Evolutionary conservation across 169 alveolate species (phyloP), one percentile per base, ranked within the genome.

Genomic region (Cryptosporidium ryanae): DNA sequence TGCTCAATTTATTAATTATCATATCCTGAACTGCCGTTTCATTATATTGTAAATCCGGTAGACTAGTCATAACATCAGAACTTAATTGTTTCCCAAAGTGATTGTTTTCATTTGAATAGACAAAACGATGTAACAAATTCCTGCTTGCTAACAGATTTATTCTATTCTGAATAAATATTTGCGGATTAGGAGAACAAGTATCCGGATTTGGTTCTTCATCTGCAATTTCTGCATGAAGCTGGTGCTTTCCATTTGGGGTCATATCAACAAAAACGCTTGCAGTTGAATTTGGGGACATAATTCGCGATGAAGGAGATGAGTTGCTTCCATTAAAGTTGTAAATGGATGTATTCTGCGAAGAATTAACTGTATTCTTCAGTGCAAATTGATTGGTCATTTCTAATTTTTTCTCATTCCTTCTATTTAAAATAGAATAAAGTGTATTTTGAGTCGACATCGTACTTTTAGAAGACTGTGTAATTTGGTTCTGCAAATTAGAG

Each of bases 131-230:
- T 0, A 76, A 44, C 49, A 76, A 44, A 46, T 76, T 76, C 15
- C 87, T 64, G 49, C 87, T 76, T n/a, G 87, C 87, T 21, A 76
- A 32, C 52, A 76, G 32, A 61, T 76, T 76, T 15, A 76, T 15
- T 31, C 87, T 55, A 61, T 76, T 76, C 18, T 48, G 68, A 17
- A 76, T 48, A 31, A 59, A 76, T 25, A 17, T 18, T 1, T 61
- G 68, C 2, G 87, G 87, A 38, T 76, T 76, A 8, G 87, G 87
- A 8, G 87, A 76, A 38, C 68, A 55, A n/a, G 87, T 76, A 17
- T 76, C 87, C 1, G 87, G 87, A 34, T 76, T 76, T 2, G 87
- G 87, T 59, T 76, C 87, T 38, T 76, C 87, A 46, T 76, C 87
- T n/a, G 87, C 87, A 27, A 76, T 34, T 59, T 76, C 87, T 27